Evolutionary conservation across 2,329 filamentous ascomycete species (phyloP).

Genomic region (Dissoconium aciculare): DNA sequence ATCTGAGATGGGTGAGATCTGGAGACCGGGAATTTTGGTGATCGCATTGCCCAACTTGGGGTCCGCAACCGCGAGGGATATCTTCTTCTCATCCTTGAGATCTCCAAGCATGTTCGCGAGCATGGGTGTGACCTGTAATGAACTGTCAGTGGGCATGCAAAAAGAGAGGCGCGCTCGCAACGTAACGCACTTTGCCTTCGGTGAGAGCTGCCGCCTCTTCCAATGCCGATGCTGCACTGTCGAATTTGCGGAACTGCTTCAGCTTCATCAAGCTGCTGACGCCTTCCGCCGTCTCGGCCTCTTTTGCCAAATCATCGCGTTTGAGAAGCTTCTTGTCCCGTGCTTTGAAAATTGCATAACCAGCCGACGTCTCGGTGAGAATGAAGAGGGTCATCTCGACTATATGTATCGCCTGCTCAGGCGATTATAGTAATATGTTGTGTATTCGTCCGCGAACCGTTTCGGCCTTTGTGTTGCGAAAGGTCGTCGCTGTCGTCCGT

Average conservation of each 20-base stretch:
- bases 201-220: constrained; percentile 79
- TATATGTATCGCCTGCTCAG: constrained; percentile 8
- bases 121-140: constrained; percentile 60
- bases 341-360: constrained; percentile 96
- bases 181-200: constrained; percentile 70
- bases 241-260: constrained; percentile 95
- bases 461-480: neutral
- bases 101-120: constrained; percentile 68
- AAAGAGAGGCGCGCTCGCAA: too few relatives aligned
- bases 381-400: constrained; percentile 49
- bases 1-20: constrained; percentile 71
- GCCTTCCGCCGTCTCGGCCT: constrained; percentile 67
- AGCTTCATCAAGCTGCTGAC: constrained; percentile 84
- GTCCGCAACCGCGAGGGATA: constrained; percentile 84
- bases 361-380: constrained; percentile 84
- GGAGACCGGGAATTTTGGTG: constrained; percentile 76
- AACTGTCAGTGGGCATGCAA: constrained; percentile 2
- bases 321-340: constrained; percentile 97
- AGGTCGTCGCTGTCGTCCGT: neutral
- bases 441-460: constrained; percentile 2
- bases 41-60: constrained; percentile 83
- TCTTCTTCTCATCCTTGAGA: constrained; percentile 96
- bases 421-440: constrained; percentile 4
- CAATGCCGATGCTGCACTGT: constrained; percentile 77
- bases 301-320: constrained; percentile 60